Conservation (phyloP, 768 basidiomycete species). For the Hypholoma sublateritium region DNA sequence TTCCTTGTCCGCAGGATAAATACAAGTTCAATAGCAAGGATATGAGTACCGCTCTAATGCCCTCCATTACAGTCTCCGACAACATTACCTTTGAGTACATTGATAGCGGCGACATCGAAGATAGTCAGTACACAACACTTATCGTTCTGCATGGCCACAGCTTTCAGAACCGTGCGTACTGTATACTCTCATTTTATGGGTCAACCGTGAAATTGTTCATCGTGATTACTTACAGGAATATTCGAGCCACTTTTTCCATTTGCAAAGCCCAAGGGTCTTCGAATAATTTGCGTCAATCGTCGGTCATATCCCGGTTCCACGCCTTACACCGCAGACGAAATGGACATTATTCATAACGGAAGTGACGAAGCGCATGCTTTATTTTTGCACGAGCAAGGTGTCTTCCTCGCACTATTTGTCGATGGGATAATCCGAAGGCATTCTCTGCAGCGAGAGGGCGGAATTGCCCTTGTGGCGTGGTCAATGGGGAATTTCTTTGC, state of each 20-base stretch:
- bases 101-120: conserved; percentile 2
- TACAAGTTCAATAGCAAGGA: too few relatives aligned
- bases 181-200: not conserved
- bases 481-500: conserved; percentile 28
- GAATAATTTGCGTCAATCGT: conserved; percentile 36
- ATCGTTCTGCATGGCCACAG: conserved; percentile 7
- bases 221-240: not conserved
- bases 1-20: too few relatives aligned
- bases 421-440: conserved; percentile 27
- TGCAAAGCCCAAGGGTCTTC: conserved; percentile 24
- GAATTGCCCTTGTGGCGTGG: conserved; percentile 34
- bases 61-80: not conserved
- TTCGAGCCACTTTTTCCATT: conserved; percentile 18
- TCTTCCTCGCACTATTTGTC: conserved; percentile 32
- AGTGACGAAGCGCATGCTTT: conserved; percentile 20
- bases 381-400: conserved; percentile 27
- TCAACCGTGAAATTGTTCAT: too few relatives aligned
- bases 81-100: conserved; percentile 5
- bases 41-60: conserved; percentile 1
- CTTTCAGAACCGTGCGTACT: conserved; percentile 8
- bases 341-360: conserved; percentile 14
- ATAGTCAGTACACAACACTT: conserved; percentile 1
- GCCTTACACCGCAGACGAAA: conserved; percentile 28
- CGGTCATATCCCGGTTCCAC: conserved; percentile 37
- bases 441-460: conserved; percentile 28